Evolutionary conservation across 2,329 filamentous ascomycete species (phyloP).

Genomic region (Neopestalotiopsis rosae): DNA sequence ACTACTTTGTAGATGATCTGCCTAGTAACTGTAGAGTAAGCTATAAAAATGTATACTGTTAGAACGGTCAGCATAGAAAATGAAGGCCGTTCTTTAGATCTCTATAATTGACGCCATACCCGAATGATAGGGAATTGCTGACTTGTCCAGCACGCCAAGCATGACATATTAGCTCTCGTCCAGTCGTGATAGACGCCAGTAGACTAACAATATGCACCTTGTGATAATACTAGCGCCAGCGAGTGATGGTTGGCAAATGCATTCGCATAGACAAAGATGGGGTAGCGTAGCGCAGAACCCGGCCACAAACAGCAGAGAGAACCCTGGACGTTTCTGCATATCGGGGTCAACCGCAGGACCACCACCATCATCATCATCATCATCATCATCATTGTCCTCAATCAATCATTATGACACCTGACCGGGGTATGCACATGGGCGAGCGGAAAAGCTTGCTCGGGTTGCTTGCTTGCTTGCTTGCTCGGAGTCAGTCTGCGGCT

Average conservation of each 20-base stretch:
- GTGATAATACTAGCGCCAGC: neutral
- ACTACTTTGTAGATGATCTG: neutral
- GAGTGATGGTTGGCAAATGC: neutral
- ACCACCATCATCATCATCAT: neutral
- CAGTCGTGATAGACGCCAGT: neutral
- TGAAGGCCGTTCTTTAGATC: neutral
- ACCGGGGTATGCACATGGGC: neutral
- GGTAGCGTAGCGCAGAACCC: neutral
- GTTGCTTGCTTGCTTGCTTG: neutral
- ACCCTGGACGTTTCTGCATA: neutral
- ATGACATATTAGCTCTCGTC: neutral
- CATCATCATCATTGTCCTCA: too few relatives aligned
- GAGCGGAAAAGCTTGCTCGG: neutral
- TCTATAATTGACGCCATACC: neutral
- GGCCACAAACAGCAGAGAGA: neutral
- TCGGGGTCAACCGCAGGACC: neutral
- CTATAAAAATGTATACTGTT: too few relatives aligned
- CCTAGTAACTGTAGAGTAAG: too few relatives aligned
- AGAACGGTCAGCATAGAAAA: neutral
- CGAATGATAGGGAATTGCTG: neutral
- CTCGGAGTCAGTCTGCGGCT: neutral
- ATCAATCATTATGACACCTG: neutral
- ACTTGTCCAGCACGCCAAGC: neutral
- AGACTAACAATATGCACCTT: neutral
- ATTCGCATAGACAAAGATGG: conserved; percentile 8